Evolutionary conservation across 345 rosid species (phyloP), one percentile per base, ranked within the genome.

Genomic region (Sisymbrium irio): DNA sequence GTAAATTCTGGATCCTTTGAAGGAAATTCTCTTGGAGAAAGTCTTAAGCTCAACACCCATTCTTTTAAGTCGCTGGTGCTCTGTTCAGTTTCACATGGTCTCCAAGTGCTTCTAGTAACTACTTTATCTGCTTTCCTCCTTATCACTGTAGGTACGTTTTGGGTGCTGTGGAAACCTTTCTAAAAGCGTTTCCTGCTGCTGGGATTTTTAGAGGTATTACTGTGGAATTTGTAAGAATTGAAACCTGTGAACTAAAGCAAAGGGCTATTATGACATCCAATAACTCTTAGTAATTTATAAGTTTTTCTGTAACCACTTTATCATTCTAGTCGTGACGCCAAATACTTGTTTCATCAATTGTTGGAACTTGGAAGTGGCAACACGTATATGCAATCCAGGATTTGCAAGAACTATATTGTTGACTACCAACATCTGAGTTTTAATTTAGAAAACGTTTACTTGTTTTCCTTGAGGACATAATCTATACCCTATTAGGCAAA

Each of bases 111-210:
- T 77, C 55, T 7, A 33, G 18, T 77, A 14, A 33, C 62, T 42
- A 47, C 37, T 37, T 70, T 64, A 9, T 28, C 45, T 77, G 54
- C 25, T 36, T 71, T 57, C 32, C 5, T 57, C 30, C 33, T 35
- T 60, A 18, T 69, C 65, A 61, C 60, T 65, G 71, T 79, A 96
- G 99, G 67, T 96, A 96, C 80, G 95, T 96, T 58, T 85, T 96
- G 86, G 99, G 99, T 82, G 99, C 99, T 61, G 97, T 96, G 36
- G 99, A 96, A 78, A 96, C 99, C 77, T 96, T 96, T 75, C 77
- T 96, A 72, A 92, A 92, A 76, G 99, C 99, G 5, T 77, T 96
- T 28, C 99, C 99, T 69, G 90, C 95, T 66, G 99, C 99, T 74
- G 99, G 96, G 39, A 90, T 96, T 62, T 96, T 96, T 78, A 79